Conservation (phyloP, 768 basidiomycete species). For the Boletus rubropictus region DNA sequence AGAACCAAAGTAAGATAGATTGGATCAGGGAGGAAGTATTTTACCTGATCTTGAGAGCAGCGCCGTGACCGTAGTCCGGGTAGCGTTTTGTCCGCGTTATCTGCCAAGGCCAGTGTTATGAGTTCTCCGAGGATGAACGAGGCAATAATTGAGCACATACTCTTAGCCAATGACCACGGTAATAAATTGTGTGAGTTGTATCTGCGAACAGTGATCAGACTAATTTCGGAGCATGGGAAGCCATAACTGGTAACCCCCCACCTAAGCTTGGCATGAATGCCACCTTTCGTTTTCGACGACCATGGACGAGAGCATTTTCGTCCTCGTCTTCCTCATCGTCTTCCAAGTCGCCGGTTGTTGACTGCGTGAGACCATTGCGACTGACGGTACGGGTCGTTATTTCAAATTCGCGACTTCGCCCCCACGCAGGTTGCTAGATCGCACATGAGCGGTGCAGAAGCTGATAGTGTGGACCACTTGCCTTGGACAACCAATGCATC, state of each 20-base stretch:
- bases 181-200: slow-evolving; percentile 85
- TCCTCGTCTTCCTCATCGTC: slow-evolving; percentile 70
- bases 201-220: slow-evolving; percentile 39
- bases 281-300: slow-evolving; percentile 70
- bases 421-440: slow-evolving; percentile 83
- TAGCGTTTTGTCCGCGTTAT: slow-evolving; percentile 77
- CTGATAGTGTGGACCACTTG: slow-evolving; percentile 21
- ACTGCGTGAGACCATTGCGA: slow-evolving; percentile 57
- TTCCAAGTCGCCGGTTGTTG: slow-evolving; percentile 70
- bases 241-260: slow-evolving; percentile 31
- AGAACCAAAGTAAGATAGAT: slow-evolving; percentile 8
- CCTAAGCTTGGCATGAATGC: slow-evolving; percentile 84
- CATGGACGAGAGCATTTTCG: slow-evolving; percentile 54
- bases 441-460: slow-evolving; percentile 13
- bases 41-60: slow-evolving; percentile 77
- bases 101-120: slow-evolving; percentile 35
- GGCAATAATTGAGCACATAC: slow-evolving; percentile 37
- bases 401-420: slow-evolving; percentile 82
- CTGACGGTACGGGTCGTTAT: slow-evolving; percentile 75
- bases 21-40: slow-evolving; percentile 11
- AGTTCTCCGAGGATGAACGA: slow-evolving; percentile 14
- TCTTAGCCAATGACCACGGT: slow-evolving; percentile 83
- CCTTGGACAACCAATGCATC: slow-evolving; percentile 88
- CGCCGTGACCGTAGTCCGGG: slow-evolving; percentile 68
- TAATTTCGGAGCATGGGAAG: slow-evolving; percentile 9